Conservation (phyloP, 306 rosid species). For the Canavalia gladiata region DNA sequence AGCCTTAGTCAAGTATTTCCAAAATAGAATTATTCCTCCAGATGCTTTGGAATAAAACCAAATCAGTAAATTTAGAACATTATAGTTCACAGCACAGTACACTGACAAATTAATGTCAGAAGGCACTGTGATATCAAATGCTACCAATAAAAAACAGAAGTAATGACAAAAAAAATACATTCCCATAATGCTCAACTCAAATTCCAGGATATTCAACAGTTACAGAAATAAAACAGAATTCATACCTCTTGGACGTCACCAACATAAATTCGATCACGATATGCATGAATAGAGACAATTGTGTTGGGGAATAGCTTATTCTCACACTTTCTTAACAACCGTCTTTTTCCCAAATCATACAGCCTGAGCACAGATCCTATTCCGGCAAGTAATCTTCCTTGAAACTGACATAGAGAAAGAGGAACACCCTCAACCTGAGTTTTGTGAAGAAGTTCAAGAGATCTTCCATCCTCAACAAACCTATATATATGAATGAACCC, state of each 20-base stretch:
- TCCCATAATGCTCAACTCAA: slow-evolving; percentile 38
- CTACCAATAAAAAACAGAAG: slow-evolving; percentile 23
- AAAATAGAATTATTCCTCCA: slow-evolving; percentile 2
- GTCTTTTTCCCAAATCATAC: slow-evolving; percentile 92
- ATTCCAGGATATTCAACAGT: slow-evolving; percentile 5
- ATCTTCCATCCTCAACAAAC: slow-evolving; percentile 90
- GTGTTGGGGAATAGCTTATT: slow-evolving; percentile 92
- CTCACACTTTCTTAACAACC: slow-evolving; percentile 90
- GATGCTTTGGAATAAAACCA: slow-evolving; percentile 26
- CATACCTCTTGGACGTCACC: slow-evolving; percentile 98
- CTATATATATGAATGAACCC: slow-evolving; percentile 95
- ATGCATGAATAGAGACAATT: slow-evolving; percentile 83
- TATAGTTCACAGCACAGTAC: background rate
- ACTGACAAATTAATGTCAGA: slow-evolving; percentile 15
- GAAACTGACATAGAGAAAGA: slow-evolving; percentile 91
- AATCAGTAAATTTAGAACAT: slow-evolving; percentile 18
- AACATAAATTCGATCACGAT: slow-evolving; percentile 91
- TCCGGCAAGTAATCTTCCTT: slow-evolving; percentile 97
- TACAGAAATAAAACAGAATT: slow-evolving; percentile 16
- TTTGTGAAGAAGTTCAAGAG: slow-evolving; percentile 94
- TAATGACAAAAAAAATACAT: background rate
- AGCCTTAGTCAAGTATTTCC: slow-evolving; percentile 22
- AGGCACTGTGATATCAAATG: slow-evolving; percentile 31
- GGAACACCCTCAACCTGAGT: slow-evolving; percentile 98
- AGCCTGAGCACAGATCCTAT: slow-evolving; percentile 88